Evolutionary conservation across 2,329 filamentous ascomycete species (phyloP).

Genomic region (Elsinoe fawcettii): DNA sequence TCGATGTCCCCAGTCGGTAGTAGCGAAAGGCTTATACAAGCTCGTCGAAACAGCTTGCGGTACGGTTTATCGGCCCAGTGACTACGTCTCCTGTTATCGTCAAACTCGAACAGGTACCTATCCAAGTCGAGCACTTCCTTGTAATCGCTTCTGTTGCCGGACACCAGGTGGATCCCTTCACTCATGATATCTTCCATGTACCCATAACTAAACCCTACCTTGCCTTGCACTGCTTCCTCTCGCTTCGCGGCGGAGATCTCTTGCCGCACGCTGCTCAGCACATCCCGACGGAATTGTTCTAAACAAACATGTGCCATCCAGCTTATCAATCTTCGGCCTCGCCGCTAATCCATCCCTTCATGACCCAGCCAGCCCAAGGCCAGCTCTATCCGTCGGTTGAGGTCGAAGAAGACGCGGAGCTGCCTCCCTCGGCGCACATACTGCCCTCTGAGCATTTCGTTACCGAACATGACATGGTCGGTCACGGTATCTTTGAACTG

Average conservation of each 20-base stretch:
- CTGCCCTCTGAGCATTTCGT: not conserved
- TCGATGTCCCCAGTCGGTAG: not conserved
- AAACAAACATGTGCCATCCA: not conserved
- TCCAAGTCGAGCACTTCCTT: not conserved
- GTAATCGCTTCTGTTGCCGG: not conserved
- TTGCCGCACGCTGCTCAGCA: not conserved
- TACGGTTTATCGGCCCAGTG: not conserved
- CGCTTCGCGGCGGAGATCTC: not conserved
- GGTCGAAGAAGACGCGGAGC: not conserved
- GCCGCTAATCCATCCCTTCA: not conserved
- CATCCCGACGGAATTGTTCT: not conserved
- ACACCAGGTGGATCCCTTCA: not conserved
- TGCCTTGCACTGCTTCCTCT: not conserved
- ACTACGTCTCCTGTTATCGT: not conserved
- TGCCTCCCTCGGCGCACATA: not conserved
- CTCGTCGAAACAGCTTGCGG: not conserved
- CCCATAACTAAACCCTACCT: not conserved
- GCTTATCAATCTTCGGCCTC: not conserved
- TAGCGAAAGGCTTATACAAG: not conserved
- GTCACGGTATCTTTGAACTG: not conserved
- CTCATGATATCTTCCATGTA: not conserved
- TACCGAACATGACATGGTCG: not conserved
- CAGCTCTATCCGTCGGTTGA: not conserved
- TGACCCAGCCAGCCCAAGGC: not conserved
- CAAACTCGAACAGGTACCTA: not conserved